These are phyloP conservation scores for Medicago ruthenica DNA, from an alignment of 306 rosid genomes.

Conservation along the genomic window DNA sequence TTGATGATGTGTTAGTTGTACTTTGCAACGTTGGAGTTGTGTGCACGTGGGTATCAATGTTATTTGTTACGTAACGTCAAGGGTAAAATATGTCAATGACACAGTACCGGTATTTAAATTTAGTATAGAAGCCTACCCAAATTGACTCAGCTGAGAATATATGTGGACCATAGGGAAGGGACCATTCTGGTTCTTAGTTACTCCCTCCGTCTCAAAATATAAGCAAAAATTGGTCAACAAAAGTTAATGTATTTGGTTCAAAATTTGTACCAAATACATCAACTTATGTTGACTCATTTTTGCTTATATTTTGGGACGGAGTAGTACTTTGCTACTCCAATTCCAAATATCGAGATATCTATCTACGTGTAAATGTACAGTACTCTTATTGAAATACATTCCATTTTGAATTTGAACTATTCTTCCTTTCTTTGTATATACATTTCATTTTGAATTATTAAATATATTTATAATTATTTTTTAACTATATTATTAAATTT, in stretches of 20 bases:
- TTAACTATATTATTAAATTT: too few species aligned
- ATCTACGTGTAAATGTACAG: conserved; percentile 18
- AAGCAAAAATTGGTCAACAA: too few species aligned
- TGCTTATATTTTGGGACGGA: too few species aligned
- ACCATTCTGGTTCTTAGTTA: not conserved
- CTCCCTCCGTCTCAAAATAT: too few species aligned
- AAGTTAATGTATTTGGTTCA: too few species aligned
- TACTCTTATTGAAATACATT: conserved; percentile 13
- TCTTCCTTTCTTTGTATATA: not conserved
- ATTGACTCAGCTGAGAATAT: conserved; percentile 21
- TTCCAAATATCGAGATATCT: not conserved
- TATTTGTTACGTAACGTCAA: conserved; percentile 21
- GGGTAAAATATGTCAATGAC: conserved; percentile 39
- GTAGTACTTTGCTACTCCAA: not conserved
- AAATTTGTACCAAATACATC: too few species aligned
- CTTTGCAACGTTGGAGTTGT: conserved; percentile 21
- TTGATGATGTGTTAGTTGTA: too few species aligned
- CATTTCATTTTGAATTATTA: too few species aligned
- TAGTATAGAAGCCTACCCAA: not conserved
- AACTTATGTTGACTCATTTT: too few species aligned
- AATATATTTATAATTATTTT: too few species aligned
- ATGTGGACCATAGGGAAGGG: not conserved
- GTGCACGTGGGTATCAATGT: conserved; percentile 43
- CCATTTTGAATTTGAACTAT: not conserved
- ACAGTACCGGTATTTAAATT: conserved; percentile 29